A percentile compares a stretch with the other conserved stretches of the same genome.
phyloP scores from a whole-genome alignment of 148 eudicot genomes.

The Heliosperma pusillum region DNA sequence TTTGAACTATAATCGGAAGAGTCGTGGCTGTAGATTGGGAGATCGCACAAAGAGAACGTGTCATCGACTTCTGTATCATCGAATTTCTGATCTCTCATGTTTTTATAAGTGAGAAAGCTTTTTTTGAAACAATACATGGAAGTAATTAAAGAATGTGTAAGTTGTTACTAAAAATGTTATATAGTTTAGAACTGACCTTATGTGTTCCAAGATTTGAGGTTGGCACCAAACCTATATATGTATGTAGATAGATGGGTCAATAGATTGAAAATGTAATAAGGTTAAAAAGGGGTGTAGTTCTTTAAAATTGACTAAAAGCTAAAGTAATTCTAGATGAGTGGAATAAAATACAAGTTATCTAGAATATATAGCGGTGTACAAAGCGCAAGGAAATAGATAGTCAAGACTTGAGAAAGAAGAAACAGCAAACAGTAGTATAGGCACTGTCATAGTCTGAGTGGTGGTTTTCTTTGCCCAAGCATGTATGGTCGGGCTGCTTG shows the following conservation, averaged over 20 bases:
- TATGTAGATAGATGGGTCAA: background rate
- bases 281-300: background rate
- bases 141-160: background rate
- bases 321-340: slow-evolving; percentile 17
- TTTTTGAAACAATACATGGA: slow-evolving; percentile 16
- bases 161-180: background rate
- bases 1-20: slow-evolving; percentile 15
- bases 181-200: background rate
- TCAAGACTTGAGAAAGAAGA: background rate
- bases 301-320: slow-evolving; percentile 14
- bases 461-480: too few relatives aligned
- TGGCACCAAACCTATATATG: background rate
- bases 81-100: slow-evolving; percentile 7
- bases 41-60: slow-evolving; percentile 20
- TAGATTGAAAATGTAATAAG: background rate
- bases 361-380: slow-evolving; percentile 4
- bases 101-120: background rate
- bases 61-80: slow-evolving; percentile 2
- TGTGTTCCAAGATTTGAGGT: background rate
- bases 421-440: too few relatives aligned
- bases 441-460: too few relatives aligned
- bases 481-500: too few relatives aligned
- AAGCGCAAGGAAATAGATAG: background rate
- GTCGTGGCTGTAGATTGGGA: slow-evolving; percentile 17
- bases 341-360: slow-evolving; percentile 1